phyloP scores from a whole-genome alignment of 495 filamentous ascomycete species.

The Cudoniella acicularis region DNA sequence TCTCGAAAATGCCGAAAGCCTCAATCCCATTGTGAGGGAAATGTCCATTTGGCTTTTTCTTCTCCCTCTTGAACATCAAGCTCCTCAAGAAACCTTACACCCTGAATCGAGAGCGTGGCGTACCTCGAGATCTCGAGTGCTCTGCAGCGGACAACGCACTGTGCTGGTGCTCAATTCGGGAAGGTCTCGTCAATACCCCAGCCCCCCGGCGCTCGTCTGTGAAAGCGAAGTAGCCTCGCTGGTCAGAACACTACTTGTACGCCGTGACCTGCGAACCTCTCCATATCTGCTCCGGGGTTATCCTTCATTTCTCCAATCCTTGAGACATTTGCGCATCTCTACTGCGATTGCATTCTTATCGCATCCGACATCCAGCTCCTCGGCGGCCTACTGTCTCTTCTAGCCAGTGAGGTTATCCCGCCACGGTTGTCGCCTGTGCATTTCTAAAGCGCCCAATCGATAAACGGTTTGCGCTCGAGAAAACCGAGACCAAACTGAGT shows the following conservation, averaged over 20 bases:
- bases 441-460: not conserved
- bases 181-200: conserved; percentile 7
- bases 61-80: no score
- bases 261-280: no score
- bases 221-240: conserved; percentile 5
- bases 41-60: no score
- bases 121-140: not conserved
- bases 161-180: conserved; percentile 1
- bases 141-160: not conserved
- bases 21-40: no score
- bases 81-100: no score
- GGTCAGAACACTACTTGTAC: not conserved
- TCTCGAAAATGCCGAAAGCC: not conserved
- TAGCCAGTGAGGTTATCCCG: no score
- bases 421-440: not conserved
- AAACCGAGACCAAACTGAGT: not conserved
- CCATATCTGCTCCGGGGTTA: conserved; percentile 16
- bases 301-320: conserved; percentile 5
- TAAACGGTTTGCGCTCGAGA: conserved; percentile 10
- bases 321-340: conserved; percentile 7
- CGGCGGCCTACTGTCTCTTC: not conserved
- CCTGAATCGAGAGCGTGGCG: not conserved
- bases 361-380: not conserved
- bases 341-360: conserved; percentile 8
- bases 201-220: no score